Conservation (phyloP, 2,329 filamentous ascomycete species). For the Beauveria bassiana region DNA sequence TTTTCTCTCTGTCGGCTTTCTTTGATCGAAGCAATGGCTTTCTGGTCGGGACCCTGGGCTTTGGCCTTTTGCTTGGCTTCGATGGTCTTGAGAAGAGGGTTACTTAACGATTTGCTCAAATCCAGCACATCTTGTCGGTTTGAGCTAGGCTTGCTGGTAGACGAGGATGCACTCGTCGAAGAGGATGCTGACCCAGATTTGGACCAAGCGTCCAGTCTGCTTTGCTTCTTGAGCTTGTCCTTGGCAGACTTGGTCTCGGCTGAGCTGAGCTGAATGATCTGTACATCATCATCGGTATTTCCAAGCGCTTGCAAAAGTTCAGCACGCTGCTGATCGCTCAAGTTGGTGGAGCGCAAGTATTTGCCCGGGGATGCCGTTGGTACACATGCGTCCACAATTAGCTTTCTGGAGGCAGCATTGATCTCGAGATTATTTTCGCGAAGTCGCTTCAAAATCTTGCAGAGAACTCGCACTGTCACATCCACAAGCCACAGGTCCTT, state of each 20-base stretch:
- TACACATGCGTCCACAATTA: conserved; percentile 60
- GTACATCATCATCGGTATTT: conserved; percentile 48
- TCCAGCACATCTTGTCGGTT: conserved; percentile 41
- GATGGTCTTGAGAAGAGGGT: conserved; percentile 38
- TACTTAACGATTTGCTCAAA: conserved; percentile 40
- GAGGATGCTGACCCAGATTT: conserved; percentile 34
- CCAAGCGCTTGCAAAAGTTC: conserved; percentile 62
- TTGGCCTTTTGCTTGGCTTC: conserved; percentile 25
- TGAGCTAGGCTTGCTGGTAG: conserved; percentile 22
- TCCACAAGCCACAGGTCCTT: conserved; percentile 80
- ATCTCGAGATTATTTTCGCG: conserved; percentile 69
- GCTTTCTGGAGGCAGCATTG: conserved; percentile 47
- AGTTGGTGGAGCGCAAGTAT: conserved; percentile 64
- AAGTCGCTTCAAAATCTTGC: conserved; percentile 77
- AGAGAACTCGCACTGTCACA: conserved; percentile 73
- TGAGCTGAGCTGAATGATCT: conserved; percentile 36
- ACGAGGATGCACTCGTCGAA: conserved; percentile 12
- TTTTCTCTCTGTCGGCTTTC: conserved; percentile 67
- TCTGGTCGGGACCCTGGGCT: conserved; percentile 25
- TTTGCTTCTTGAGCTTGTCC: conserved; percentile 45
- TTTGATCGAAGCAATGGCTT: conserved; percentile 44
- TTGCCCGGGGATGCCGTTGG: conserved; percentile 44
- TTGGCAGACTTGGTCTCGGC: conserved; percentile 22
- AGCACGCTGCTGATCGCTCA: conserved; percentile 75
- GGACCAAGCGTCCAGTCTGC: conserved; percentile 54